Evolutionary conservation across 257 asterid genomes (phyloP).

Genomic region (Scutellaria baicalensis): DNA sequence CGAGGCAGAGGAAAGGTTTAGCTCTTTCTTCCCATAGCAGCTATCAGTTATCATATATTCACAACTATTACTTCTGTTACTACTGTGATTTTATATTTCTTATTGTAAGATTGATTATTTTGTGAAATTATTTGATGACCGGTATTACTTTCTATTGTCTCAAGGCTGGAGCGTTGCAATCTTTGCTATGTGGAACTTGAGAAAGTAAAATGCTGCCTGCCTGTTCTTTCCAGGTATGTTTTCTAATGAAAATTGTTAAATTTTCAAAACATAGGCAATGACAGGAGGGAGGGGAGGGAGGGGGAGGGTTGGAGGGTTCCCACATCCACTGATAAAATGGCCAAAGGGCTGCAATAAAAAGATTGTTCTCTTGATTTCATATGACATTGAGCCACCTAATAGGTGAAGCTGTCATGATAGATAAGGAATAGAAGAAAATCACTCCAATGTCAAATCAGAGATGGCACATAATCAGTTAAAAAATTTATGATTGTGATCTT

Average conservation of each 20-base stretch:
- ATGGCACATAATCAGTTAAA: neutral
- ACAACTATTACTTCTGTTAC: neutral
- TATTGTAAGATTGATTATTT: neutral
- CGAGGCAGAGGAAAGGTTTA: slow-evolving; percentile 93
- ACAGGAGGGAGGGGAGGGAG: no score
- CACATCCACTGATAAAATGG: neutral
- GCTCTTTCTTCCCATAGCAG: slow-evolving; percentile 2
- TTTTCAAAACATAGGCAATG: neutral
- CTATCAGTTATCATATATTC: neutral
- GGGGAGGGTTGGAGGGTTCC: no score
- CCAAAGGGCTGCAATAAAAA: neutral
- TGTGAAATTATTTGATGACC: slow-evolving; percentile 12
- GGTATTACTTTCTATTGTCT: slow-evolving; percentile 13
- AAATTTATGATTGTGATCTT: neutral
- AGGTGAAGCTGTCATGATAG: neutral
- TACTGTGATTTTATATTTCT: neutral
- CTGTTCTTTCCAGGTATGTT: slow-evolving; percentile 65
- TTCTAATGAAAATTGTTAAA: neutral
- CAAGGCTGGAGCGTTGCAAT: slow-evolving; percentile 93
- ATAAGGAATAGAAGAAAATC: neutral
- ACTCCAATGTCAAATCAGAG: neutral
- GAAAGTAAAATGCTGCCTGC: slow-evolving; percentile 64
- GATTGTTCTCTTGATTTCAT: neutral
- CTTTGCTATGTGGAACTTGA: slow-evolving; percentile 88
- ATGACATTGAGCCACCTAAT: neutral